phyloP scores from a whole-genome alignment of 225 moss, liverwort and hornwort species.

The Marchantia paleacea region DNA sequence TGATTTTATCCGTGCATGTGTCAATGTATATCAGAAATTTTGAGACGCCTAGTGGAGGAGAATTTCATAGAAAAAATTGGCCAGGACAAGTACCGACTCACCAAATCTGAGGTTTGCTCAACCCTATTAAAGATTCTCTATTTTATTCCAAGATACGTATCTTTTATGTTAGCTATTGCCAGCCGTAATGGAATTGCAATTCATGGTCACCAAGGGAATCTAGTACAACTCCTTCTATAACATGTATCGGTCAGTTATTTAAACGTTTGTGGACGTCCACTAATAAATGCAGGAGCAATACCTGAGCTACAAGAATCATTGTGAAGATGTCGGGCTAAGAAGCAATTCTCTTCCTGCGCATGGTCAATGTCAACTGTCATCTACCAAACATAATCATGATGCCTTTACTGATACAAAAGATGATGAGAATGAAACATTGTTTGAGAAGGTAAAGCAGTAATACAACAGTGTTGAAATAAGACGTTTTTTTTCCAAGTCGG shows the following conservation, averaged over 20 bases:
- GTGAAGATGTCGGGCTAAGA: neutral
- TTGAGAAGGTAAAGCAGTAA: neutral
- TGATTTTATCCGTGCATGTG: neutral
- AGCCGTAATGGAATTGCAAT: neutral
- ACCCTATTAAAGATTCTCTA: neutral
- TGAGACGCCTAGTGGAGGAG: neutral
- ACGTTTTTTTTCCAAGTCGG: neutral
- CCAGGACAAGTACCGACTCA: slow-evolving; percentile 4
- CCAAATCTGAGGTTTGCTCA: neutral
- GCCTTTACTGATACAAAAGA: too few relatives aligned
- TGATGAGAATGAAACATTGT: neutral
- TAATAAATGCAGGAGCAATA: neutral
- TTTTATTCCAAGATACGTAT: neutral
- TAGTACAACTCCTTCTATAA: too few relatives aligned
- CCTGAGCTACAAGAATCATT: neutral
- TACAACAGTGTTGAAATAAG: neutral
- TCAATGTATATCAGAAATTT: neutral
- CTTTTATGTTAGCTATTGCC: neutral
- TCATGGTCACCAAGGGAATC: neutral
- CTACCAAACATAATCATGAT: neutral
- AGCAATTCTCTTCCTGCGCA: neutral
- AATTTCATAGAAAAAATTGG: slow-evolving; percentile 9
- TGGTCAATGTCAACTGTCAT: neutral
- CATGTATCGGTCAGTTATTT: neutral
- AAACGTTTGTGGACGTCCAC: neutral